These are phyloP conservation scores for Chlorella variabilis DNA, from an alignment of 163 green algal species.

Conservation along the genomic window DNA sequence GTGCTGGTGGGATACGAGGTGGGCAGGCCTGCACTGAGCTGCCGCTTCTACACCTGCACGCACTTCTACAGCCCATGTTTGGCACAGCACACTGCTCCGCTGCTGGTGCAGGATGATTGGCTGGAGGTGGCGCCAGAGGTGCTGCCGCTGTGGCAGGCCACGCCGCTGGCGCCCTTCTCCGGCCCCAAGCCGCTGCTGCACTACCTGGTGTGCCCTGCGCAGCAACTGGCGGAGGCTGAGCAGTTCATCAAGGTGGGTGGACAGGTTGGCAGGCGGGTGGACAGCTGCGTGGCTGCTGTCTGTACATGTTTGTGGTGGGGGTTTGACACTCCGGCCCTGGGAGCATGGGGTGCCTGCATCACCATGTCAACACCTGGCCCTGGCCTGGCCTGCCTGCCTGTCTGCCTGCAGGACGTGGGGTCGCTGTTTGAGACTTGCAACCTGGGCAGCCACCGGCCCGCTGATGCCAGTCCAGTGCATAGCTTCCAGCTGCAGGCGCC, in stretches of 20 bases:
- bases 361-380: background rate
- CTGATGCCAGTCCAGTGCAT: background rate
- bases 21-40: background rate
- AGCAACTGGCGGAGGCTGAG: background rate
- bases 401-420: conserved; percentile 24
- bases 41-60: background rate
- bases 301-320: no score
- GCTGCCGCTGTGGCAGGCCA: conserved; percentile 28
- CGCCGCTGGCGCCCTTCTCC: conserved; percentile 18
- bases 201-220: conserved; percentile 24
- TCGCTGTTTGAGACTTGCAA: conserved; percentile 23
- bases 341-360: background rate
- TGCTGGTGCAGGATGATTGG: conserved; percentile 23
- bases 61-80: background rate
- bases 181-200: conserved; percentile 29
- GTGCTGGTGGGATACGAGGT: conserved; percentile 30
- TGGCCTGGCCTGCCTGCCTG: background rate
- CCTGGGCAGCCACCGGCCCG: conserved; percentile 19
- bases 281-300: background rate
- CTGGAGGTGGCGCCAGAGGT: conserved; percentile 23
- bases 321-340: no score
- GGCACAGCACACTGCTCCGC: background rate
- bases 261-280: background rate
- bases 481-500: background rate
- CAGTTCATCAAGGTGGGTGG: conserved; percentile 20